A percentile compares a stretch with the other conserved stretches of the same genome.
phyloP scores from a whole-genome alignment of 106 monocot genomes.

The Acanthochlamys bracteata region DNA sequence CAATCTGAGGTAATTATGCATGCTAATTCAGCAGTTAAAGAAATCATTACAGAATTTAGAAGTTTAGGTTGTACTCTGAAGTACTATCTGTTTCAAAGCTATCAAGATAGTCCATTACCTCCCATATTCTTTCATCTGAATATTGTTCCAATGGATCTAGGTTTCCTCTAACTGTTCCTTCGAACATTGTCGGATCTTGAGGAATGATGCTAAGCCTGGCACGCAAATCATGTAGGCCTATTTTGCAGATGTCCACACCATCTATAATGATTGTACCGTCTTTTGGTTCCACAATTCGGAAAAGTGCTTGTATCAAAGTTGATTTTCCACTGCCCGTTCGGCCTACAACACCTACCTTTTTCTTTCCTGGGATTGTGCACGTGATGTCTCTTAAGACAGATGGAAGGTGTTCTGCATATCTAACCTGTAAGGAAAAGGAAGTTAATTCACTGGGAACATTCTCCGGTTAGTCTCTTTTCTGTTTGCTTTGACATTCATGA shows the following conservation, averaged over 20 bases:
- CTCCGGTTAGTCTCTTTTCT: too few relatives aligned
- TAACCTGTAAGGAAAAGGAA: slow-evolving; percentile 38
- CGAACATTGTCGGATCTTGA: slow-evolving; percentile 96
- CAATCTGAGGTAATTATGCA: too few relatives aligned
- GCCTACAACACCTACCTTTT: slow-evolving; percentile 76
- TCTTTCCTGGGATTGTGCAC: slow-evolving; percentile 55
- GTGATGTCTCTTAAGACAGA: slow-evolving; percentile 67
- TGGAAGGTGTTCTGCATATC: slow-evolving; percentile 74
- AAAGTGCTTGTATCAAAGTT: slow-evolving; percentile 69
- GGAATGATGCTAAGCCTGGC: slow-evolving; percentile 85
- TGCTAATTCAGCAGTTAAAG: too few relatives aligned
- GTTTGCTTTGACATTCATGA: too few relatives aligned
- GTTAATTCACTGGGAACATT: too few relatives aligned
- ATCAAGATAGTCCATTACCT: slow-evolving; percentile 41
- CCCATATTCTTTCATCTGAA: slow-evolving; percentile 78
- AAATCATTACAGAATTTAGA: not conserved
- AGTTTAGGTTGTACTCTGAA: not conserved
- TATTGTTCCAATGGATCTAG: slow-evolving; percentile 83
- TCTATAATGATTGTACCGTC: slow-evolving; percentile 62
- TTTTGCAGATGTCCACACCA: slow-evolving; percentile 51
- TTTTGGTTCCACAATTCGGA: slow-evolving; percentile 71
- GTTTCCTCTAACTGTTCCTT: slow-evolving; percentile 69
- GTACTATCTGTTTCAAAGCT: not conserved
- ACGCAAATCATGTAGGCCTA: slow-evolving; percentile 81
- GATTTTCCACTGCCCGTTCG: slow-evolving; percentile 89